phyloP scores from a whole-genome alignment of 495 filamentous ascomycete species.

The Annulohypoxylon stygium region DNA sequence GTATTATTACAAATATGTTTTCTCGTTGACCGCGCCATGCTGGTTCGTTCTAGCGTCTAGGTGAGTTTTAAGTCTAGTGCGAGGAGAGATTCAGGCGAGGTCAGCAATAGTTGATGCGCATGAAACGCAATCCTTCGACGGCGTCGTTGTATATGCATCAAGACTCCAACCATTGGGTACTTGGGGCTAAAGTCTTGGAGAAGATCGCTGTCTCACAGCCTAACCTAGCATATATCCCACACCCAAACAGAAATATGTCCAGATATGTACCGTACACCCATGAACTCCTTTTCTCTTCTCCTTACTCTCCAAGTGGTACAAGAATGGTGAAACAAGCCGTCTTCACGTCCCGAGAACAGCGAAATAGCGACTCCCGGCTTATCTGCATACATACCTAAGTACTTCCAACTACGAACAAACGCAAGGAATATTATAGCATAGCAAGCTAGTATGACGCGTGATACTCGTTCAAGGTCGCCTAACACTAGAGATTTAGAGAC shows the following conservation, averaged over 20 bases:
- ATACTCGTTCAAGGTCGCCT: slow-evolving; percentile 20
- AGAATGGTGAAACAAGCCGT: slow-evolving; percentile 21
- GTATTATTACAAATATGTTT: slow-evolving; percentile 25
- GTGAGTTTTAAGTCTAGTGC: slow-evolving; percentile 6
- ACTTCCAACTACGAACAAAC: not conserved
- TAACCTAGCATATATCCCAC: slow-evolving; percentile 2
- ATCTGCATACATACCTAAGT: slow-evolving; percentile 3
- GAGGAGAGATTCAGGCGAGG: not conserved
- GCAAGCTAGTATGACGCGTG: slow-evolving; percentile 1
- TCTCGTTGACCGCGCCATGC: slow-evolving; percentile 1
- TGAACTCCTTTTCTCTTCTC: not conserved
- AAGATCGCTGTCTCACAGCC: slow-evolving; percentile 16
- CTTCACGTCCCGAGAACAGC: slow-evolving; percentile 8
- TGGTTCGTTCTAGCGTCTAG: slow-evolving; percentile 5
- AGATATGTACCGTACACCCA: slow-evolving; percentile 1
- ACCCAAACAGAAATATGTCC: not conserved
- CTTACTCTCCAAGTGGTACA: slow-evolving; percentile 4
- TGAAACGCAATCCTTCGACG: slow-evolving; percentile 31
- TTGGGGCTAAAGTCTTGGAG: not conserved
- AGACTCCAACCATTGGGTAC: not conserved
- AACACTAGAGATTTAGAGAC: slow-evolving; percentile 29
- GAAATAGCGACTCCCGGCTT: slow-evolving; percentile 23
- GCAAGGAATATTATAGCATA: not conserved
- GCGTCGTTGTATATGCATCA: slow-evolving; percentile 27
- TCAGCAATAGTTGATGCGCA: slow-evolving; percentile 10